Base-by-base conservation (phyloP, 306 rosid species). In the Boehmeria nivea region DNA sequence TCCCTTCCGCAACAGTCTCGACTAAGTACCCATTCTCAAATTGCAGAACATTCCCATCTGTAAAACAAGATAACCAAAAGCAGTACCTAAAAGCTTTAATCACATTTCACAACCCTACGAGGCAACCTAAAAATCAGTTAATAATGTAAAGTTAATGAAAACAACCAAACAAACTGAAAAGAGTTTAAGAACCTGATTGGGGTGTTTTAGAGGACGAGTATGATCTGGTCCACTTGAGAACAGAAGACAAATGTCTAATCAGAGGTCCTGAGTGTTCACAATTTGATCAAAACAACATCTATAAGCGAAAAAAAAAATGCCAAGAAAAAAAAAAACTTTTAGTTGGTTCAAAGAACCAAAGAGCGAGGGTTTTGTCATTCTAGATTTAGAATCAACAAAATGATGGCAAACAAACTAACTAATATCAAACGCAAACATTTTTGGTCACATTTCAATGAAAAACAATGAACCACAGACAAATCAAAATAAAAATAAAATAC, bases 11-110 rank as follows among this genome's bases (percentile, higher is more conserved):
- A 64, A 87, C 91, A 57, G 99, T 87, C 79, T 91, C 99, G 65
- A 91, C 99, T 20, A 87, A 76, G 70, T 91, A 87, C 62, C 99
- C 99, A 81, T 77, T 67, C 87, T 91, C 96, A 72, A 84, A 91
- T 38, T 85, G 99, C 70, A 87, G 72, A 75, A 78, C 75, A 79
- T 83, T 83, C 63, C 77, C 96, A 75, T 85, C 99, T 91, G 94
- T 40, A 64, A 64, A 31, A 48, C 49, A 36, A n/a, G n/a, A n/a
- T n/a, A n/a, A 80, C 11, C 50, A 64, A 19, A 48, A 17, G 25
- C 39, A 27, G 10, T 5, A 13, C 39, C 13, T 19, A 47, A 13
- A 6, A 48, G 13, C 47, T 9, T 15, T 46, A 54, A 19, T 9
- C 38, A 18, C 44, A 60, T 56, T 6, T 22, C 6, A 12, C 11